Evolutionary conservation across 2,329 filamentous ascomycete species (phyloP), one percentile per base, ranked within the genome.

Genomic region (Rachicladosporium sp.): DNA sequence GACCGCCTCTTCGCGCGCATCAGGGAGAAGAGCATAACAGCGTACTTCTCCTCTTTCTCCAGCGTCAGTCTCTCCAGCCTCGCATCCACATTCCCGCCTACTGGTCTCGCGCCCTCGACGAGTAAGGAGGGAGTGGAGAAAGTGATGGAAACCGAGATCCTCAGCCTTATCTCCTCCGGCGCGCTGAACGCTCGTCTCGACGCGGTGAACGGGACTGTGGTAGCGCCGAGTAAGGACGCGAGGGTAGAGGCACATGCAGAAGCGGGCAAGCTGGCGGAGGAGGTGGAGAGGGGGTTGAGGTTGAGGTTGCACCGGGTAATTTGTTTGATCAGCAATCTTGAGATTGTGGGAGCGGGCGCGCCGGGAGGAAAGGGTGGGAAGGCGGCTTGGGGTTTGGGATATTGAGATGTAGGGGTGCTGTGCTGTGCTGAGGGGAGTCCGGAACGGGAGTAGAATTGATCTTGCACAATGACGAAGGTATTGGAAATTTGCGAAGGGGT

Each of bases 21-120:
- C 50, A 78, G 91, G 43, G 82, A 74, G 53, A 95, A 95, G 66
- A 89, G 88, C 53, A 95, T 98, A 43, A 76, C 88, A 15, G 85
- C 94, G 55, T 96, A 95, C 63, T 82, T 94, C 51, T 72, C 85
- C 15, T 88, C 91, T 0, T 98, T 93, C 60, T 93, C 82, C 32
- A 80, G 80, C 48, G 86, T 95, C 45, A 88, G 82, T 0, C 68
- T 96, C 4, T 72, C 80, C 12, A 86, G 78, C 44, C 76, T 98
- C 68, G 77, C 82, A 6, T 68, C 73, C 29, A 80, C 84, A 2
- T 96, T 98, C 59, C 78, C 76, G 0, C 65, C 70, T 2, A 66
- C 74, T 73, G 46, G 50, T 10, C 19, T 40, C 13, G 37, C 48
- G 6, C 19, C 43, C n/a, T n/a, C n/a, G n/a, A n/a, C n/a, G n/a